These are phyloP conservation scores for Clavispora carvajalis DNA, from an alignment of 805 yeast genomes.

Conservation along the genomic window DNA sequence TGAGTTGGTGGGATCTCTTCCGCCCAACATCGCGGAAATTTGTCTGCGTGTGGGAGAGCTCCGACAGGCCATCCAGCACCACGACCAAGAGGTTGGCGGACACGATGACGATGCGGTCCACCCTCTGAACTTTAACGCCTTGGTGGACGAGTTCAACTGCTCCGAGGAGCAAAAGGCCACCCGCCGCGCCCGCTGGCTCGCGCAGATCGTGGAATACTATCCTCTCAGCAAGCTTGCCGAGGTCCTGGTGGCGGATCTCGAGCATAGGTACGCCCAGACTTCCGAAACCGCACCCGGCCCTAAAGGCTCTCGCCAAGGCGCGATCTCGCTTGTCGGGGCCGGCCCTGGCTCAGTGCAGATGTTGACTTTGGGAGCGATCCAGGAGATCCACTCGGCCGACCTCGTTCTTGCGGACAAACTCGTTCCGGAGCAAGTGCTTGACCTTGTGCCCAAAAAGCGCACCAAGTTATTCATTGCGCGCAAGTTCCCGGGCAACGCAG, in stretches of 20 bases:
- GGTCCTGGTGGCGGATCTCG: constrained; percentile 54
- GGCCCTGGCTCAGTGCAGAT: constrained; percentile 89
- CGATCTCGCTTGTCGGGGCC: constrained; percentile 81
- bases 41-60: constrained; percentile 67
- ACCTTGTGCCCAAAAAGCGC: constrained; percentile 62
- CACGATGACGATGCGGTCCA: constrained; percentile 70
- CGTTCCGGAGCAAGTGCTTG: constrained; percentile 84
- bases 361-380: constrained; percentile 79
- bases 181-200: constrained; percentile 75
- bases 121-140: constrained; percentile 50
- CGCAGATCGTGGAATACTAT: constrained; percentile 86
- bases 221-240: constrained; percentile 65
- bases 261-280: constrained; percentile 33
- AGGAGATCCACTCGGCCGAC: constrained; percentile 78
- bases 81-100: constrained; percentile 46
- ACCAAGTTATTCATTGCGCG: constrained; percentile 82
- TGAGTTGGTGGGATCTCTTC: constrained; percentile 61
- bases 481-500: constrained; percentile 96
- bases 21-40: constrained; percentile 62
- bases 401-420: constrained; percentile 83
- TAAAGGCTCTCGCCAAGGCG: constrained; percentile 35
- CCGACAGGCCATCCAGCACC: constrained; percentile 49
- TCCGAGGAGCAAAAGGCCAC: constrained; percentile 45
- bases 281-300: neutral
- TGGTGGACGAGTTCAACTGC: constrained; percentile 57